These are phyloP conservation scores for Mucor velutinosus DNA, from an alignment of 371 early-diverging fungal species.

Conservation along the genomic window DNA sequence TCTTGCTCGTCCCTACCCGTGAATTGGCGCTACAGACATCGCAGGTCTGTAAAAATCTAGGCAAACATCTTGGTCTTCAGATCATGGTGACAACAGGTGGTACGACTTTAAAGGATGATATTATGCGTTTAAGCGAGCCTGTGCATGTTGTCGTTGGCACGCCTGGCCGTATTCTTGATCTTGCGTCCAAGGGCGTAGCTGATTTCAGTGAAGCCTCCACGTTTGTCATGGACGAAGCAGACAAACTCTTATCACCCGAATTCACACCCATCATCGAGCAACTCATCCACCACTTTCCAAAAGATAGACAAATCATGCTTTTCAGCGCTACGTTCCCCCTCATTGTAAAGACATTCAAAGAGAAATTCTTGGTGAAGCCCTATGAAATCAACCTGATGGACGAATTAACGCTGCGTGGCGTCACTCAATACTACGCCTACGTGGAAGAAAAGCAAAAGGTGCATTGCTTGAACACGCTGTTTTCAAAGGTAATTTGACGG, in stretches of 20 bases:
- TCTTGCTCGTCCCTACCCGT: slow-evolving; percentile 94
- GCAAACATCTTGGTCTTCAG: slow-evolving; percentile 89
- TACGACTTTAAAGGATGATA: slow-evolving; percentile 96
- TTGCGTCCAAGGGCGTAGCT: slow-evolving; percentile 88
- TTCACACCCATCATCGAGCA: slow-evolving; percentile 95
- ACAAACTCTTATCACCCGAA: slow-evolving; percentile 95
- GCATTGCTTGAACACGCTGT: slow-evolving; percentile 95
- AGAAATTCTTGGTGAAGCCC: slow-evolving; percentile 88
- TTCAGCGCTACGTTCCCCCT: slow-evolving; percentile 99
- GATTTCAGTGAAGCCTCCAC: slow-evolving; percentile 82
- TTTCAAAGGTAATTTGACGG: slow-evolving; percentile 67
- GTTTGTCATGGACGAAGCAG: slow-evolving; percentile 98
- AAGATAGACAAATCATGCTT: slow-evolving; percentile 91
- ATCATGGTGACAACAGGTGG: slow-evolving; percentile 98
- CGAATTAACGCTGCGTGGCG: slow-evolving; percentile 94
- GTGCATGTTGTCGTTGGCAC: slow-evolving; percentile 97
- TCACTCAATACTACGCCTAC: slow-evolving; percentile 98
- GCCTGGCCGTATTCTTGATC: slow-evolving; percentile 96
- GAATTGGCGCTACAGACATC: slow-evolving; percentile 96
- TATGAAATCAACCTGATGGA: slow-evolving; percentile 99
- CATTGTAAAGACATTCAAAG: slow-evolving; percentile 94
- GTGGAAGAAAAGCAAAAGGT: slow-evolving; percentile 98
- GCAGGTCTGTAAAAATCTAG: slow-evolving; percentile 91
- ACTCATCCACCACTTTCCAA: slow-evolving; percentile 81
- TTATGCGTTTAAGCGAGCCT: slow-evolving; percentile 86